Evolutionary conservation across 2,329 filamentous ascomycete species (phyloP).

Genomic region (Xylaria sp.): DNA sequence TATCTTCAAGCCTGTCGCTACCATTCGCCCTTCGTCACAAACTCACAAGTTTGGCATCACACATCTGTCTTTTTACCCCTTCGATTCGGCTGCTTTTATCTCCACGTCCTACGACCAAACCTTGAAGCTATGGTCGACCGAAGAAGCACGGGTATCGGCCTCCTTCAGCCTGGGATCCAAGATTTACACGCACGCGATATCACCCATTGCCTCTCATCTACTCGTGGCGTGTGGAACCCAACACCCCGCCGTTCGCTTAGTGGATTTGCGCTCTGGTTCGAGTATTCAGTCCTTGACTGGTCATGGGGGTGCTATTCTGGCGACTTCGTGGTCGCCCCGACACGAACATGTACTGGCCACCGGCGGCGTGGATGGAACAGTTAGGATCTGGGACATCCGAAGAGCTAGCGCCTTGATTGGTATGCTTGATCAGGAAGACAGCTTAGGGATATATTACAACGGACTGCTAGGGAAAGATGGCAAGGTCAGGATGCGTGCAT

Average conservation of each 20-base stretch:
- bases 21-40: conserved; percentile 58
- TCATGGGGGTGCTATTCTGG: conserved; percentile 74
- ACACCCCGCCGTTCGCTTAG: conserved; percentile 82
- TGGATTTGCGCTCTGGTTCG: conserved; percentile 86
- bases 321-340: conserved; percentile 83
- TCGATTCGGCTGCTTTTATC: conserved; percentile 79
- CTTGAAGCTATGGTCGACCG: conserved; percentile 79
- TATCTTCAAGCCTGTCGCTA: conserved; percentile 65
- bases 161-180: conserved; percentile 75
- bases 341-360: conserved; percentile 84
- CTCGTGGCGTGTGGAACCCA: conserved; percentile 91
- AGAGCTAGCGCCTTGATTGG: conserved; percentile 81
- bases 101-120: conserved; percentile 83
- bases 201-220: conserved; percentile 76
- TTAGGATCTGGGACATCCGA: conserved; percentile 88
- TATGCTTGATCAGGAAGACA: conserved; percentile 85
- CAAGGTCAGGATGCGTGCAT: conserved; percentile 53
- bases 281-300: conserved; percentile 77
- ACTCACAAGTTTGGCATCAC: conserved; percentile 78
- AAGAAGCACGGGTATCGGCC: conserved; percentile 68
- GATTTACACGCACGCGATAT: conserved; percentile 82
- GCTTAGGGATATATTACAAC: conserved; percentile 69
- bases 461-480: conserved; percentile 52
- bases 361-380: conserved; percentile 84
- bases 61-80: conserved; percentile 80